Evolutionary conservation across 345 rosid species (phyloP), one percentile per base, ranked within the genome.

Genomic region (Citrus unshiu): DNA sequence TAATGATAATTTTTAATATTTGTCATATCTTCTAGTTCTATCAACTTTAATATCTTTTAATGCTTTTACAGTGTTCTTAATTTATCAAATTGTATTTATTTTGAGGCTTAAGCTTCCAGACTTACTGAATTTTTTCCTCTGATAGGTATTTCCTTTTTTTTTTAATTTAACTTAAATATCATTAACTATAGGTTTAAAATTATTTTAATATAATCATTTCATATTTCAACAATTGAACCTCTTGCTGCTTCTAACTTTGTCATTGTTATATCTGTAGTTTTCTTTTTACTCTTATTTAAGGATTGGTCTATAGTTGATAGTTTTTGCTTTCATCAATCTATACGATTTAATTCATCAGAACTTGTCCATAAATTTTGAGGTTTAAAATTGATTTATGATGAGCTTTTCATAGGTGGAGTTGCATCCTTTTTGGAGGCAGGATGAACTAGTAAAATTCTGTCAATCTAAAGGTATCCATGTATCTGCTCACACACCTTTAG

Each of bases 361-460:
- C 72, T 24, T 66, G n/a, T 79, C 70, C 71, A 65, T 49, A 67
- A 54, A 63, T 69, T 65, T 74, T 30, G 57, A 76, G 71, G 21
- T 78, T 68, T 63, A 58, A 18, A 46, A 76, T 70, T 78, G 35
- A 76, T 77, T 78, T 29, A 19, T 68, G 32, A 59, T 76, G 65
- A 25, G 30, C 27, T 64, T 72, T 78, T 74, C 68, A 68, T 71
- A 89, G 92, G 90, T 86, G 69, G 92, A 89, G 77, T 83, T 89
- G 85, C 92, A 89, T 71, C 92, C 92, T 22, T 89, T 89, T 79
- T 89, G 92, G 92, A 84, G 92, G 83, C 92, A 89, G 76, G 89
- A 89, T 79, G 92, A 89, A 70, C 84, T 89, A 34, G 92, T 89
- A 49, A 89, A 85, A 85, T 89, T 87, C 74, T 89, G 92, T 82